These are phyloP conservation scores for Pseudogymnoascus sp. DNA, from an alignment of 2,329 filamentous ascomycete species.

Conservation along the genomic window DNA sequence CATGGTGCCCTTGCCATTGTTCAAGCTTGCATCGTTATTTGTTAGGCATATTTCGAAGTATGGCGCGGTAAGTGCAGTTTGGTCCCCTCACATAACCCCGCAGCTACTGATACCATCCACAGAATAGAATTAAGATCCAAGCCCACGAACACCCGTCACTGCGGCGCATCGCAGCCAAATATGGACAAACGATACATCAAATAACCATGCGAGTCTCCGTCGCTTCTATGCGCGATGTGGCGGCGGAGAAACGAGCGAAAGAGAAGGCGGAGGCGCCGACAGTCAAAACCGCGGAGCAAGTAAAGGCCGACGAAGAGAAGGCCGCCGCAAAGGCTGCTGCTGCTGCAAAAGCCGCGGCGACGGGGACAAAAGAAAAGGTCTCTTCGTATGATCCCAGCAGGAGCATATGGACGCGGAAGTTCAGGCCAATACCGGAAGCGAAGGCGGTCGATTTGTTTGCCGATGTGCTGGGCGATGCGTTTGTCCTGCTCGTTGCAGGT, in stretches of 20 bases:
- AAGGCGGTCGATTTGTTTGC: conserved; percentile 61
- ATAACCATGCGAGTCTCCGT: conserved; percentile 58
- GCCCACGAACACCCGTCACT: conserved; percentile 57
- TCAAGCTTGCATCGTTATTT: conserved; percentile 58
- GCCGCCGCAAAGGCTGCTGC: conserved; percentile 33
- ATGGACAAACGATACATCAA: conserved; percentile 57
- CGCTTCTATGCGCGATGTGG: conserved; percentile 47
- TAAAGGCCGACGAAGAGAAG: conserved; percentile 43
- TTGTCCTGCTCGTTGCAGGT: conserved; percentile 52
- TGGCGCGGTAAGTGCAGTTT: conserved; percentile 48
- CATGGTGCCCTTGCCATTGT: conserved; percentile 59
- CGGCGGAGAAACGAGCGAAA: conserved; percentile 49
- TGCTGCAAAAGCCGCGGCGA: conserved; percentile 23
- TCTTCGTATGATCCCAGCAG: conserved; percentile 22
- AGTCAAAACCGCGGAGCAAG: conserved; percentile 56
- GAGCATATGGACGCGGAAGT: conserved; percentile 54
- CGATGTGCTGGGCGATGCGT: conserved; percentile 54
- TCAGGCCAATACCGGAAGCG: conserved; percentile 52
- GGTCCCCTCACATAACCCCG: not conserved
- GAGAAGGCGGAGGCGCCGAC: conserved; percentile 56
- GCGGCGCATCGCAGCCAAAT: conserved; percentile 50
- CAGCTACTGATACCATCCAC: not conserved
- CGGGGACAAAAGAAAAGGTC: conserved; percentile 17
- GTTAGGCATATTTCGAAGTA: conserved; percentile 61
- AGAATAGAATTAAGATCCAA: conserved; percentile 59